Conservation (phyloP, 2,329 filamentous ascomycete genomes). For the Cladophialophora yegresii region DNA sequence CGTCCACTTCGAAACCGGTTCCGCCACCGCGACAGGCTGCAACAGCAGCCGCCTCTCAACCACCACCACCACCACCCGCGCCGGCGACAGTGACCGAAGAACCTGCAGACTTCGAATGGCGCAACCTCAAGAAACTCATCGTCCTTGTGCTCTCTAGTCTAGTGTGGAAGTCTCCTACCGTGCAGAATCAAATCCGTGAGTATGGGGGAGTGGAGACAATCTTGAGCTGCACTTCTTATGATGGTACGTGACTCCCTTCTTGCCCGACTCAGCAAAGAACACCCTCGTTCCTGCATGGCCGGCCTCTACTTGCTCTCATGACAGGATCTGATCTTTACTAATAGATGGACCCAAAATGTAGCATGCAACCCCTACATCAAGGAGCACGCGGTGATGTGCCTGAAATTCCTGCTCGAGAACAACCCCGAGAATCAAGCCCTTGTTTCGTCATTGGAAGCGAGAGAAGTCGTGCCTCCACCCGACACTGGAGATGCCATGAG, state of each 20-base stretch:
- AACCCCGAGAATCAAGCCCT: conserved; percentile 57
- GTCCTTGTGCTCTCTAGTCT: conserved; percentile 87
- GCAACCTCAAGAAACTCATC: conserved; percentile 87
- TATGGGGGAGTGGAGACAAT: conserved; percentile 85
- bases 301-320: background rate
- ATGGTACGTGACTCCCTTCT: conserved; percentile 61
- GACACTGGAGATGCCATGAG: conserved; percentile 38
- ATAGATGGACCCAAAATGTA: conserved; percentile 8
- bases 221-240: conserved; percentile 84
- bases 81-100: conserved; percentile 58
- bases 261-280: background rate
- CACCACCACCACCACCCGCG: conserved; percentile 45
- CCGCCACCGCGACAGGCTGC: conserved; percentile 11
- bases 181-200: conserved; percentile 83
- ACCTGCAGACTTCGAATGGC: conserved; percentile 69
- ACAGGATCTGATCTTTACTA: conserved; percentile 9
- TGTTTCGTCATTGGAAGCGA: conserved; percentile 52
- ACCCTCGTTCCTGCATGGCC: background rate
- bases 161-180: conserved; percentile 79
- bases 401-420: conserved; percentile 68
- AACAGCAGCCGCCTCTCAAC: conserved; percentile 43
- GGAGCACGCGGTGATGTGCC: conserved; percentile 82
- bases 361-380: conserved; percentile 79
- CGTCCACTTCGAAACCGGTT: conserved; percentile 11
- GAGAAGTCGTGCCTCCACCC: conserved; percentile 42